These are phyloP conservation scores for Colletotrichum graminicola DNA, from an alignment of 2,329 filamentous ascomycete species.

Conservation along the genomic window DNA sequence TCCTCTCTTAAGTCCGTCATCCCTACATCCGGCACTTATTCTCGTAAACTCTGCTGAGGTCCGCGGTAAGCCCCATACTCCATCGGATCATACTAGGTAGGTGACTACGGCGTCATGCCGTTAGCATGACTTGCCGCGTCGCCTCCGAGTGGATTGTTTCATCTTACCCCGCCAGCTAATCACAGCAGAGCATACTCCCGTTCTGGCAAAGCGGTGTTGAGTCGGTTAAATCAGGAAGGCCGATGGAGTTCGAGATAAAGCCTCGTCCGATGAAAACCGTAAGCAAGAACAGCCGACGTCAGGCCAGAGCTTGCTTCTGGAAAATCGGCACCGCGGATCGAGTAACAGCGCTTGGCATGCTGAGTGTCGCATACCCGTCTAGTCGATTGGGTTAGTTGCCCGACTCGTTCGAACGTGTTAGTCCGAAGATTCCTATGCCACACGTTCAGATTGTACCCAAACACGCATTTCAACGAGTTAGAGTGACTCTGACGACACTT, in stretches of 20 bases:
- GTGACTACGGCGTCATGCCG: neutral
- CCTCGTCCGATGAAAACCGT: neutral
- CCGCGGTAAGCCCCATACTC: slow-evolving; percentile 7
- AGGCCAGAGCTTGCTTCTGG: neutral
- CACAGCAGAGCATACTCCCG: neutral
- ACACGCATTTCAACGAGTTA: neutral
- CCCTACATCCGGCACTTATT: neutral
- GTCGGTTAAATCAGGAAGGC: neutral
- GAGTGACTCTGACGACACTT: neutral
- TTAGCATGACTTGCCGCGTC: slow-evolving; percentile 1
- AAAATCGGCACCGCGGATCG: neutral
- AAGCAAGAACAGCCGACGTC: neutral
- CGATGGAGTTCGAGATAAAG: neutral
- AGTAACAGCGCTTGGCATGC: neutral
- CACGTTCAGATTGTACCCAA: neutral
- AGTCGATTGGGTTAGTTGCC: neutral
- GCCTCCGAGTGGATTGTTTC: neutral
- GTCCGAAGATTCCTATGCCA: neutral
- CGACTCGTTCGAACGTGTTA: neutral
- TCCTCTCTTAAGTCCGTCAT: neutral
- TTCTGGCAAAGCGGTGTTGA: neutral
- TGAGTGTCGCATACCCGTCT: neutral
- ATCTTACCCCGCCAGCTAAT: neutral
- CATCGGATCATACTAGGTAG: neutral
- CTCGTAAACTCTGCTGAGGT: slow-evolving; percentile 2